Evolutionary conservation across 2,329 filamentous ascomycete genomes (phyloP), one percentile per base, ranked within the genome.

Genomic region (Aurifilum marmelostoma): DNA sequence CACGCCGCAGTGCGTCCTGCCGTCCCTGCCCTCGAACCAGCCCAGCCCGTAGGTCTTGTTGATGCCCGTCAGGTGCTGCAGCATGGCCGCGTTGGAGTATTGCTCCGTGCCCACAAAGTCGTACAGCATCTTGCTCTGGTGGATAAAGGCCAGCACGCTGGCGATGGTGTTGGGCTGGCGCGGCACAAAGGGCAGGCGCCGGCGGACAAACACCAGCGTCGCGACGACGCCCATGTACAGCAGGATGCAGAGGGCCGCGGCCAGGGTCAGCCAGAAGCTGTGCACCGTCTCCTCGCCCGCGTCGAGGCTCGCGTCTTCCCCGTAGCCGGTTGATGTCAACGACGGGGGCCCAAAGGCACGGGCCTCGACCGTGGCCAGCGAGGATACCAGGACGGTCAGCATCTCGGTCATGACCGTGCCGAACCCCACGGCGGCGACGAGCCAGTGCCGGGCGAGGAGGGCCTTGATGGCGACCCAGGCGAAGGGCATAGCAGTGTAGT

Each of bases 101-200:
- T 87, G 87, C 71, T 89, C 87, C 29, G 90, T 93, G 56, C 87
- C 88, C 18, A 92, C 89, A 77, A 94, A 94, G 75, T 88, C 87
- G 71, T 89, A 89, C 60, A 94, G 80, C 92, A 94, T 94, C 79
- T 91, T 92, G 77, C 87, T 91, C 80, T 93, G 91, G 78, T 94
- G 90, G 70, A 94, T 91, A 75, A 91, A 94, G 0, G 91, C 91
- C 66, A 95, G 83, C 66, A 94, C 87, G 58, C 87, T 89, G 1
- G 91, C 89, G 73, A 95, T 94, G 27, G 91, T 93, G 74, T 90
- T 92, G 4, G 92, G 91, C 80, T 94, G 91, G 5, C 92, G 87
- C 1, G 92, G 92, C 67, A 94, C 81, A 77, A 94, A 94, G 2
- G 91, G 87, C 67, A 89, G 87, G 0, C 89, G 84, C 18, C 92